These are phyloP conservation scores for Cyclotella choctawhatcheeana DNA, from an alignment of 108 stramenopile genomes.

Conservation along the genomic window DNA sequence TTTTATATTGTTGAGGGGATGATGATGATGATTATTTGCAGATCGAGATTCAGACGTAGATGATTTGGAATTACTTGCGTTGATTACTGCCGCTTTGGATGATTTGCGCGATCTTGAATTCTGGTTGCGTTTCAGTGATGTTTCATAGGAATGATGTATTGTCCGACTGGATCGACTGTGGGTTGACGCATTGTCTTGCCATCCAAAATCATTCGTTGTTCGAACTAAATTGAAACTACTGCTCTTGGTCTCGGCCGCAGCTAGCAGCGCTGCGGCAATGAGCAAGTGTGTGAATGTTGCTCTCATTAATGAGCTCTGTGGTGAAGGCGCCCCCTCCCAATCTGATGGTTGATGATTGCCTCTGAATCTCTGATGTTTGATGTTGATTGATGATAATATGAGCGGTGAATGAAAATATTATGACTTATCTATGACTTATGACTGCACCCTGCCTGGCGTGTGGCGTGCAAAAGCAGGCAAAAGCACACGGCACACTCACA, in stretches of 20 bases:
- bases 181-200: constrained; percentile 6
- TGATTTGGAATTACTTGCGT: not conserved
- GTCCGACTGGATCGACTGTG: not conserved
- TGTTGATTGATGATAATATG: too few relatives aligned
- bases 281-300: too few relatives aligned
- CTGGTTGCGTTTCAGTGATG: constrained; percentile 2
- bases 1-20: constrained; percentile 18
- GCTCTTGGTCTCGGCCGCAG: not conserved
- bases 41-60: not conserved
- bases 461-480: too few relatives aligned
- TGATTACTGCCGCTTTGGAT: not conserved
- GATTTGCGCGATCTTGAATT: constrained; percentile 35
- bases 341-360: too few relatives aligned
- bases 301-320: too few relatives aligned
- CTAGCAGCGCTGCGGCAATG: not conserved
- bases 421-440: too few relatives aligned
- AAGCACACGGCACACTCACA: too few relatives aligned
- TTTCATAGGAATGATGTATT: not conserved
- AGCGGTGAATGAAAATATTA: too few relatives aligned
- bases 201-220: constrained; percentile 20
- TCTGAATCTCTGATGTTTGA: too few relatives aligned
- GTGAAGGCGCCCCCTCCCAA: too few relatives aligned
- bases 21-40: not conserved
- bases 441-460: too few relatives aligned
- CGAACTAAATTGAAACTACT: constrained; percentile 13